These are phyloP conservation scores for Apiospora rasikravindrae DNA, from an alignment of 2,329 filamentous ascomycete species.

Conservation along the genomic window DNA sequence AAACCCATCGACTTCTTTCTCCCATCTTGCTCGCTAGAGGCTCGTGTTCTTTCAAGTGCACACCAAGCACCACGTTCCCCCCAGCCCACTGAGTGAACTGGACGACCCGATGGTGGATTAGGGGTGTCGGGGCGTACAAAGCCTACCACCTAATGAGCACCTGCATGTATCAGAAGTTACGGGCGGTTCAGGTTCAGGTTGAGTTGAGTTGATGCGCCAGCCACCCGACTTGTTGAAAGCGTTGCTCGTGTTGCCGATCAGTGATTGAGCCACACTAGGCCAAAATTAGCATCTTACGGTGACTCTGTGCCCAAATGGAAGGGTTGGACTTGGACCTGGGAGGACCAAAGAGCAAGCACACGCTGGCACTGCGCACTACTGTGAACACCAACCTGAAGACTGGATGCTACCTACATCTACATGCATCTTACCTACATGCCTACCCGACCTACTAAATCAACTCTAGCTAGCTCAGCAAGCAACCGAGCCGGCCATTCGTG, in stretches of 20 bases:
- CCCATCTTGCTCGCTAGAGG: background rate
- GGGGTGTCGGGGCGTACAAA: slow-evolving; percentile 3
- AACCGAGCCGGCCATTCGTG: background rate
- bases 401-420: background rate
- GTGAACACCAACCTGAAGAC: slow-evolving; percentile 10
- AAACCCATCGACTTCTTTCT: background rate
- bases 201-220: slow-evolving; percentile 5
- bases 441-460: slow-evolving; percentile 1
- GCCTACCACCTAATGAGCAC: background rate
- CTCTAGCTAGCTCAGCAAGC: slow-evolving; percentile 14
- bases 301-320: slow-evolving; percentile 7
- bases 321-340: background rate
- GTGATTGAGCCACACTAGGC: slow-evolving; percentile 13
- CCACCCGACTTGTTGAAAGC: slow-evolving; percentile 11
- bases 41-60: background rate
- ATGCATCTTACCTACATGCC: background rate
- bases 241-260: slow-evolving; percentile 13
- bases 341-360: no score
- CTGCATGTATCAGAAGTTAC: slow-evolving; percentile 13
- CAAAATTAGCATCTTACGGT: slow-evolving; percentile 17
- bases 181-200: background rate
- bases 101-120: background rate
- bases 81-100: background rate
- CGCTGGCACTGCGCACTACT: background rate
- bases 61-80: background rate